Conservation (phyloP, 2,329 filamentous ascomycete genomes). For the Trichoderma cornu-damae region DNA sequence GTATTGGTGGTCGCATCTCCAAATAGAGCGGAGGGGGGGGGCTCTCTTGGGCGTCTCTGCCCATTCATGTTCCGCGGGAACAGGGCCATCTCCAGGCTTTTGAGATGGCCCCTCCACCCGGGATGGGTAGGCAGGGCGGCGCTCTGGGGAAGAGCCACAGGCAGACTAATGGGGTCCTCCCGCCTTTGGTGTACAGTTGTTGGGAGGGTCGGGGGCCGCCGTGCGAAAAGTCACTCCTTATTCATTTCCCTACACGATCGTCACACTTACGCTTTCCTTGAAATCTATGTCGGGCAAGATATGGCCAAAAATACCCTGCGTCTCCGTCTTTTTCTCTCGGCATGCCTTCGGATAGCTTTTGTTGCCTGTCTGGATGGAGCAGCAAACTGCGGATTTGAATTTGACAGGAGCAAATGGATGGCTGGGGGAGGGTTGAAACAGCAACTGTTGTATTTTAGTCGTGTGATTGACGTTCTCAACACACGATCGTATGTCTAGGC, state of each 20-base stretch:
- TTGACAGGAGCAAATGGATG: constrained; percentile 33
- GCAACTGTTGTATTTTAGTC: constrained; percentile 40
- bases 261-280: constrained; percentile 21
- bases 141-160: constrained; percentile 22
- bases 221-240: constrained; percentile 15
- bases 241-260: constrained; percentile 19
- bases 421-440: constrained; percentile 27
- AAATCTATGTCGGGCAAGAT: constrained; percentile 22
- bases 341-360: constrained; percentile 29
- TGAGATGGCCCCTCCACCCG: too few relatives aligned
- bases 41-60: constrained; percentile 1
- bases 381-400: constrained; percentile 30
- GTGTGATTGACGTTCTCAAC: constrained; percentile 33
- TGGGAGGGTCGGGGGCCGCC: constrained; percentile 16
- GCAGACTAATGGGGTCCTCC: constrained; percentile 21
- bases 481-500: constrained; percentile 28
- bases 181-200: constrained; percentile 20
- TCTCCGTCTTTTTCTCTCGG: constrained; percentile 23
- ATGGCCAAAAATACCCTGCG: constrained; percentile 20
- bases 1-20: constrained; percentile 6
- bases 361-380: constrained; percentile 30
- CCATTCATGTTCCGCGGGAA: not conserved
- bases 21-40: not conserved
- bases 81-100: not conserved
- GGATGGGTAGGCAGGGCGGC: constrained; percentile 13